Percentiles rank a stretch among this genome's conserved stretches.
Conservation (phyloP, 257 asterid species). For the Scutellaria baicalensis region DNA sequence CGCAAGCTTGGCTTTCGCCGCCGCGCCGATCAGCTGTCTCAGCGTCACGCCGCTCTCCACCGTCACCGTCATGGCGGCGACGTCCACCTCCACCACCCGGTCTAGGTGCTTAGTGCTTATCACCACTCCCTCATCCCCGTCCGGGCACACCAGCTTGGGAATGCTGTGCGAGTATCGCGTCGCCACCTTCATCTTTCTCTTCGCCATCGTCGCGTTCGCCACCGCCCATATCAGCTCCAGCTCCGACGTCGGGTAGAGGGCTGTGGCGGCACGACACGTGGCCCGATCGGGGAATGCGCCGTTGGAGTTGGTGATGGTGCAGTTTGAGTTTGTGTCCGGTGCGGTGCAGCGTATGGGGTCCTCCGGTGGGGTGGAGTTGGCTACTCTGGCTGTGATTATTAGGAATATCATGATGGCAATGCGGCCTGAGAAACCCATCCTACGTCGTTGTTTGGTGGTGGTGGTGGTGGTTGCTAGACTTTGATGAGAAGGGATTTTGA, state of each 20-base stretch:
- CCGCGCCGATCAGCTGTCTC: slow-evolving; percentile 36
- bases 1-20: slow-evolving; percentile 38
- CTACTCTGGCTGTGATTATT: too few relatives aligned
- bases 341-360: slow-evolving; percentile 17
- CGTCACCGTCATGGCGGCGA: slow-evolving; percentile 32
- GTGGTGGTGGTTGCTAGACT: too few relatives aligned
- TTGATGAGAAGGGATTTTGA: too few relatives aligned
- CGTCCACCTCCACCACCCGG: slow-evolving; percentile 13
- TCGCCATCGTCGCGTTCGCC: slow-evolving; percentile 30
- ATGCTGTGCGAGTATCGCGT: slow-evolving; percentile 61
- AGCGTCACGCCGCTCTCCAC: slow-evolving; percentile 57
- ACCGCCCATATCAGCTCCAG: slow-evolving; percentile 36
- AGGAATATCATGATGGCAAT: too few relatives aligned
- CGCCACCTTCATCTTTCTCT: slow-evolving; percentile 35
- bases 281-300: slow-evolving; percentile 56
- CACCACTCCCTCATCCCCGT: slow-evolving; percentile 33
- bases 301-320: slow-evolving; percentile 54
- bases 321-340: slow-evolving; percentile 33
- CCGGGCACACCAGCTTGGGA: slow-evolving; percentile 57
- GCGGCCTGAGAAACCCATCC: too few relatives aligned
- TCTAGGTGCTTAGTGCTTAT: slow-evolving; percentile 50
- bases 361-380: too few relatives aligned
- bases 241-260: slow-evolving; percentile 39
- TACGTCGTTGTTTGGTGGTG: too few relatives aligned
- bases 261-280: slow-evolving; percentile 43